Evolutionary conservation across 2,329 filamentous ascomycete genomes (phyloP).

Genomic region (Beauveria brongniartii): DNA sequence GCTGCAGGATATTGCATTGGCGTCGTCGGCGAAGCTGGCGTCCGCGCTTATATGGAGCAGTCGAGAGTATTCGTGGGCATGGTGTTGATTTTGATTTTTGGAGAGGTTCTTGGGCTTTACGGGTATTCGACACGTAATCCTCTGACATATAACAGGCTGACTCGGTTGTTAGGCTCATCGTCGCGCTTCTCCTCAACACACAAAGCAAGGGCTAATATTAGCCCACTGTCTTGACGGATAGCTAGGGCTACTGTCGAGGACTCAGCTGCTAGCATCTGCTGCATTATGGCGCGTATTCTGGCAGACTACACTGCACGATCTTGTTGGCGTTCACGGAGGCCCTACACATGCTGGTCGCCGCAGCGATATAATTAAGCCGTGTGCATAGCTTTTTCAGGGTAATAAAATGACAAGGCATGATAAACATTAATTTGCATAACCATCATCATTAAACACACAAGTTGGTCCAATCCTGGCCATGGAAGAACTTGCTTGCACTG

Average conservation of each 20-base stretch:
- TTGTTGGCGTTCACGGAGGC: not conserved
- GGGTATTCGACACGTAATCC: conserved; percentile 54
- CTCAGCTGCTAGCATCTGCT: not conserved
- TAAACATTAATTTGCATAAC: not conserved
- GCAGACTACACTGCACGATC: not conserved
- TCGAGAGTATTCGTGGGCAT: conserved; percentile 95
- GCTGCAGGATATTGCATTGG: conserved; percentile 96
- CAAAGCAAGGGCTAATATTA: conserved; percentile 55
- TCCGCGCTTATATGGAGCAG: conserved; percentile 93
- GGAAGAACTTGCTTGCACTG: not conserved
- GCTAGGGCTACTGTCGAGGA: not conserved
- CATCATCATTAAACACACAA: not conserved
- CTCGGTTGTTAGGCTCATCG: conserved; percentile 60
- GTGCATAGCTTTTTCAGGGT: not conserved
- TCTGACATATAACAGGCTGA: conserved; percentile 1
- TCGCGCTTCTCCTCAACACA: conserved; percentile 87
- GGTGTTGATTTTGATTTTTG: conserved; percentile 98
- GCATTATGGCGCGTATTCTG: not conserved
- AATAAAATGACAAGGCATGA: not conserved
- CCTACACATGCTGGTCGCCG: not conserved
- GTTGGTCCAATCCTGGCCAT: not conserved
- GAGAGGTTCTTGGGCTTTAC: conserved; percentile 92
- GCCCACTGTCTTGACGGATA: not conserved
- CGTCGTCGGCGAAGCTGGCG: conserved; percentile 87
- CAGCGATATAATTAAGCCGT: not conserved